Conservation (phyloP, 2,329 filamentous ascomycete genomes). For the Ilyonectria mors-panacis region DNA sequence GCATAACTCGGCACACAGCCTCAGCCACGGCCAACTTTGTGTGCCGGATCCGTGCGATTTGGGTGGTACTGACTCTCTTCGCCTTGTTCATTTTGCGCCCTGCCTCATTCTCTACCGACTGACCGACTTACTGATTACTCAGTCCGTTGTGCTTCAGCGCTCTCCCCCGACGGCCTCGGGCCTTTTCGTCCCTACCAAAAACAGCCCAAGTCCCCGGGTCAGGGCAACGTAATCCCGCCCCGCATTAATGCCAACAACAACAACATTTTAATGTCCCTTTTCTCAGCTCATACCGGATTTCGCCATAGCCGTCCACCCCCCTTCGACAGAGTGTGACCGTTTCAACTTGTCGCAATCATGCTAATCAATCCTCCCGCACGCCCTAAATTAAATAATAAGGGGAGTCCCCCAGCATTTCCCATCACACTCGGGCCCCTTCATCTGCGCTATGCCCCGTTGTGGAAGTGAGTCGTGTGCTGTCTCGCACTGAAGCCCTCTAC, state of each 20-base stretch:
- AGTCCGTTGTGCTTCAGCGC: too few relatives aligned
- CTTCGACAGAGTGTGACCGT: neutral
- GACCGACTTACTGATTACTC: too few relatives aligned
- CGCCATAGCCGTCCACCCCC: neutral
- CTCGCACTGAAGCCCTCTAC: neutral
- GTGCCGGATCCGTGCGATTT: too few relatives aligned
- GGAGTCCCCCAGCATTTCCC: neutral
- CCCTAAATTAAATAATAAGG: neutral
- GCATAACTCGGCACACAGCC: constrained; percentile 22
- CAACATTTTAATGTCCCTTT: neutral
- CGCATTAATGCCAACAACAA: neutral
- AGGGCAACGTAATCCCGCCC: neutral
- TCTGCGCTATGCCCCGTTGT: neutral
- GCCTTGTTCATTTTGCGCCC: too few relatives aligned
- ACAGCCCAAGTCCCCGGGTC: neutral
- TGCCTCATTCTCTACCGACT: too few relatives aligned
- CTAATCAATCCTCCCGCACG: neutral
- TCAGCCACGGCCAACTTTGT: neutral
- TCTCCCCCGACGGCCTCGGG: too few relatives aligned
- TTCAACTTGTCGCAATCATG: neutral
- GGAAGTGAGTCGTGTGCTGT: constrained; percentile 24
- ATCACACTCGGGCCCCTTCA: neutral
- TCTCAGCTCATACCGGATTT: neutral
- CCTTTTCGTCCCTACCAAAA: too few relatives aligned
- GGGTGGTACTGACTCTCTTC: too few relatives aligned